Percentiles rank a stretch among this genome's conserved stretches.
phyloP scores from a whole-genome alignment of 2,329 filamentous ascomycete genomes.

The Trichoderma koningiopsis region DNA sequence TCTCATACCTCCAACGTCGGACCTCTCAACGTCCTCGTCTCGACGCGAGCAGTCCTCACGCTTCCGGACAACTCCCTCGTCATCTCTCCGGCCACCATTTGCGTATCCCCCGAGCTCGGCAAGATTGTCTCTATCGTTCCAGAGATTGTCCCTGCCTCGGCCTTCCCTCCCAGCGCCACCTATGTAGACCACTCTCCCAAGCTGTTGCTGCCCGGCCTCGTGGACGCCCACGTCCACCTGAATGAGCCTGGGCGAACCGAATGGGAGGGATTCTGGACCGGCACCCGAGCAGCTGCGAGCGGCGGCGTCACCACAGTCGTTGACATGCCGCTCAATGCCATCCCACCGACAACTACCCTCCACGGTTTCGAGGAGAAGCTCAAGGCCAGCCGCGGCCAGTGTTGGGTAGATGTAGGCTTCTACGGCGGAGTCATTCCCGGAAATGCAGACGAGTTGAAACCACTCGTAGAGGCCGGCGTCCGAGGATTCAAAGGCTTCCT shows the following conservation, averaged over 20 bases:
- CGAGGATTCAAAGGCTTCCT: conserved; percentile 97
- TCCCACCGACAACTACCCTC: conserved; percentile 92
- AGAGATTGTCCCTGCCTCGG: conserved; percentile 70
- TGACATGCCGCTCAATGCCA: conserved; percentile 97
- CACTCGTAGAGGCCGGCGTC: conserved; percentile 81
- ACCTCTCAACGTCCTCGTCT: conserved; percentile 73
- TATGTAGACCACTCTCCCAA: conserved; percentile 86
- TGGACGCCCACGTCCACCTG: conserved; percentile 96
- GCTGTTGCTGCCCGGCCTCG: conserved; percentile 84
- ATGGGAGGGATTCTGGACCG: conserved; percentile 98
- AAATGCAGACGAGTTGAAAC: conserved; percentile 77
- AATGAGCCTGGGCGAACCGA: conserved; percentile 96
- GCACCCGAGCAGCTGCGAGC: conserved; percentile 89
- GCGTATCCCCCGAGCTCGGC: conserved; percentile 75
- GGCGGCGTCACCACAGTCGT: conserved; percentile 95
- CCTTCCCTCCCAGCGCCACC: conserved; percentile 70
- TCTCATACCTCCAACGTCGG: conserved; percentile 34
- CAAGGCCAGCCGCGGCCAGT: conserved; percentile 78
- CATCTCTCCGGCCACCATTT: conserved; percentile 80
- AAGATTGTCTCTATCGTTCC: conserved; percentile 80
- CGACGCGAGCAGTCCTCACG: conserved; percentile 78
- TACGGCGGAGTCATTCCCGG: conserved; percentile 94
- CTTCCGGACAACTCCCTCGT: conserved; percentile 62
- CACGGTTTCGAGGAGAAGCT: conserved; percentile 82
- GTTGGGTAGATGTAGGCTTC: conserved; percentile 99